Base-by-base conservation (phyloP, 78 protist genomes). In the Dictyostelium capitatum region DNA sequence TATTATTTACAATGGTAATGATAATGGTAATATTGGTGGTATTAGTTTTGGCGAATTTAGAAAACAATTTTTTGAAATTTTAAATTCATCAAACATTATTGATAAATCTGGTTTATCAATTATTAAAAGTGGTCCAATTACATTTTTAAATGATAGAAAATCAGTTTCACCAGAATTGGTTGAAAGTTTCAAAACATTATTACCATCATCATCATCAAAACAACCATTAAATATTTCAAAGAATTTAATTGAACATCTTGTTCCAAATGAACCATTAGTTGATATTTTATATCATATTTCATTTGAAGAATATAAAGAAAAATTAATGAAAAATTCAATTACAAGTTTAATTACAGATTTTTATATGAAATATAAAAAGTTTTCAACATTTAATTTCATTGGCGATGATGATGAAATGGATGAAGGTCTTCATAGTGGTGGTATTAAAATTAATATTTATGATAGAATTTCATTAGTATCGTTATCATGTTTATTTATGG, bases 381-480 rank as follows among this genome's bases (percentile, higher is more conserved):
- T 17, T 48, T 14, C 70, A 62, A 51, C 28, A 28, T 23, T 69
- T 20, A 8, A n/a, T 41, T 11, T 54, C 3, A 9, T 41, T 14
- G 46, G 41, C 64, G 89, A 47, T 12, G 30, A 43, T 70, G 46
- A 80, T 46, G 43, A 37, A 37, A 37, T 37, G 43, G 43, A n/a
- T n/a, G n/a, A n/a, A n/a, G n/a, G n/a, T n/a, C n/a, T n/a, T n/a
- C n/a, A n/a, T n/a, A n/a, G n/a, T n/a, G n/a, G n/a, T n/a, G n/a
- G n/a, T n/a, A n/a, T n/a, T n/a, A n/a, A 37, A 37, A 25, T 73
- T 43, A 47, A 73, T 30, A 47, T 73, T 37, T 73, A 20, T 4
- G 79, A 73, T 17, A 73, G 79, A 73, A 50, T 73, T 19, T 73
- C 56, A n/a, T 73, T 73, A 57, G 59, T 73, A n/a, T 37, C 79